A percentile compares a stretch with the other conserved stretches of the same genome.
Conservation (phyloP, 1,284 basidiomycete genomes). For the Irpex sp. region DNA sequence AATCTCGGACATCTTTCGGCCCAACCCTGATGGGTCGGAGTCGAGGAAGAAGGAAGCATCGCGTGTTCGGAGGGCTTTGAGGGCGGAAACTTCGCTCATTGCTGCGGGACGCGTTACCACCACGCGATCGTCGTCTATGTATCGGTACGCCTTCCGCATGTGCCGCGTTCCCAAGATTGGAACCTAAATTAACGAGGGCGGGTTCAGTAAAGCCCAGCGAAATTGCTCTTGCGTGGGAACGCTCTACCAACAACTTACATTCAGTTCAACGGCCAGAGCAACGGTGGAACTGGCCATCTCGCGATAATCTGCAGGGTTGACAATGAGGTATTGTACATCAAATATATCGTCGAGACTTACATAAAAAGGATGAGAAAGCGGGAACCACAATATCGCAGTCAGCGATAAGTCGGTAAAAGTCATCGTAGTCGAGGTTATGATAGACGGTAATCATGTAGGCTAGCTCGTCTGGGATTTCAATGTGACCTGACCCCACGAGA, state of each 20-base stretch:
- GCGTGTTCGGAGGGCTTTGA: slow-evolving; percentile 32
- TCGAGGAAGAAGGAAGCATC: slow-evolving; percentile 18
- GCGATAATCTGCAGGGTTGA: slow-evolving; percentile 22
- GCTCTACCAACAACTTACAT: slow-evolving; percentile 19
- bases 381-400: slow-evolving; percentile 35
- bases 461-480: slow-evolving; percentile 31
- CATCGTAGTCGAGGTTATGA: slow-evolving; percentile 28
- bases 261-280: slow-evolving; percentile 32
- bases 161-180: slow-evolving; percentile 34
- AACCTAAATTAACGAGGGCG: slow-evolving; percentile 19
- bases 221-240: background rate
- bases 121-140: slow-evolving; percentile 33
- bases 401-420: slow-evolving; percentile 34
- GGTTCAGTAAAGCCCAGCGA: background rate
- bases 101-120: slow-evolving; percentile 34
- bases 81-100: slow-evolving; percentile 32
- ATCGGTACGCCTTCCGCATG: slow-evolving; percentile 31
- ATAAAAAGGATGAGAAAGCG: slow-evolving; percentile 29
- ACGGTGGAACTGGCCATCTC: slow-evolving; percentile 37
- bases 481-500: slow-evolving; percentile 30
- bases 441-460: slow-evolving; percentile 30
- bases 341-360: slow-evolving; percentile 5
- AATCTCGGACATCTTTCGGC: slow-evolving; percentile 12
- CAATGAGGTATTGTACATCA: background rate
- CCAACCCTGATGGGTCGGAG: slow-evolving; percentile 15